phyloP scores from a whole-genome alignment of 345 rosid genomes.

The Psidium guajava region DNA sequence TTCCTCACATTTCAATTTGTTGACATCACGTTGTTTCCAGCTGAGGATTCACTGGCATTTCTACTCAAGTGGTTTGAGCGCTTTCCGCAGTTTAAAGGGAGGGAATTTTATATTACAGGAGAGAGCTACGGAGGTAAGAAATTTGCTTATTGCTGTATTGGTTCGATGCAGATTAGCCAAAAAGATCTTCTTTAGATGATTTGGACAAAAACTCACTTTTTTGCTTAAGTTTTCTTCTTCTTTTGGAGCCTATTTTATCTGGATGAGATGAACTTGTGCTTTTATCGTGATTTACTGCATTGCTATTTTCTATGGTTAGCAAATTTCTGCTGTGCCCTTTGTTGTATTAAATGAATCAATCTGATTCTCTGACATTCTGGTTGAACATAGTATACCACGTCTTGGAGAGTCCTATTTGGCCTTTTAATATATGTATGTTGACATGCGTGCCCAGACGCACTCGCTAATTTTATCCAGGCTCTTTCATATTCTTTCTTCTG shows the following conservation, averaged over 20 bases:
- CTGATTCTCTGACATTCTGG: background rate
- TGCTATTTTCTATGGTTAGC: background rate
- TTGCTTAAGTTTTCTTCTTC: background rate
- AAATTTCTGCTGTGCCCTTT: background rate
- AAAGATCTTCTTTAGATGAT: background rate
- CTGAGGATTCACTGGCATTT: slow-evolving; percentile 62
- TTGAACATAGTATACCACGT: background rate
- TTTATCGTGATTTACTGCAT: background rate
- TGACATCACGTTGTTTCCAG: slow-evolving; percentile 26
- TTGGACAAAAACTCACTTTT: background rate
- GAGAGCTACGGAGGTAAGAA: slow-evolving; percentile 85
- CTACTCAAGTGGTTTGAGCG: slow-evolving; percentile 83
- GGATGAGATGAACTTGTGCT: background rate
- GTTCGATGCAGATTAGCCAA: background rate
- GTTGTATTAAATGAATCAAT: background rate
- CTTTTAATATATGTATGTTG: background rate
- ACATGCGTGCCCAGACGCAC: fast-evolving
- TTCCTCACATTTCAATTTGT: background rate
- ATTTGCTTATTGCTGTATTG: background rate
- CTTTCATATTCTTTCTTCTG: background rate
- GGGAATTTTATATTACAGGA: slow-evolving; percentile 79
- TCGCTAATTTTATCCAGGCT: background rate
- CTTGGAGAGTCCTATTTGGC: background rate
- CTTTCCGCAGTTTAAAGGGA: slow-evolving; percentile 75
- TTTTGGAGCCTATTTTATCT: background rate